Evolutionary conservation across 2,329 filamentous ascomycete genomes (phyloP).

Genomic region (Ascomycota sp.): DNA sequence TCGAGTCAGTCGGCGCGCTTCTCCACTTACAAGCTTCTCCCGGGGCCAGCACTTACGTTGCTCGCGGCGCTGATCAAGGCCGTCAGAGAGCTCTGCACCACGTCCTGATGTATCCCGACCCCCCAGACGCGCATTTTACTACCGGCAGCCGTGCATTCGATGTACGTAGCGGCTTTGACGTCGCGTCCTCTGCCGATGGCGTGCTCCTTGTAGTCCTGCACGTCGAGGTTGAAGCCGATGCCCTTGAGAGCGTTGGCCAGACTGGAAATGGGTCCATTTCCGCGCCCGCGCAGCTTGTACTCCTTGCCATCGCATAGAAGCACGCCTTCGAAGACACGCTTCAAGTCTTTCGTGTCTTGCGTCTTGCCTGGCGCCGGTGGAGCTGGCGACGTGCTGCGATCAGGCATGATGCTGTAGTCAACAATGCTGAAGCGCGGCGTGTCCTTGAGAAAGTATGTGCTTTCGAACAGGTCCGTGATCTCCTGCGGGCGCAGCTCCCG

Average conservation of each 20-base stretch:
- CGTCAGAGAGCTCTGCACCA: slow-evolving; percentile 73
- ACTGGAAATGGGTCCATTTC: slow-evolving; percentile 80
- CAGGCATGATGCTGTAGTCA: slow-evolving; percentile 78
- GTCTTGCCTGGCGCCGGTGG: slow-evolving; percentile 49
- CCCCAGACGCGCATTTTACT: slow-evolving; percentile 65
- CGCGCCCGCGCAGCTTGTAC: slow-evolving; percentile 56
- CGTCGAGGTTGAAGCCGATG: slow-evolving; percentile 72
- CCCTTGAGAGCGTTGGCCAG: slow-evolving; percentile 61
- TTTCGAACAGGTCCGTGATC: slow-evolving; percentile 73
- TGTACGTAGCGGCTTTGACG: slow-evolving; percentile 88
- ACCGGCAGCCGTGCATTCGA: slow-evolving; percentile 58
- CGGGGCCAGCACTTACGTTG: slow-evolving; percentile 43
- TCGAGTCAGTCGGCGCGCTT: slow-evolving; percentile 1
- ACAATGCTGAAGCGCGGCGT: slow-evolving; percentile 74
- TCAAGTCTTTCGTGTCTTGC: slow-evolving; percentile 56
- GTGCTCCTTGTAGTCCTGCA: slow-evolving; percentile 92
- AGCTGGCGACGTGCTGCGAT: slow-evolving; percentile 57
- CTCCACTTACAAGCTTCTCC: no score
- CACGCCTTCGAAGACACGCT: slow-evolving; percentile 68
- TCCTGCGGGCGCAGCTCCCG: slow-evolving; percentile 70
- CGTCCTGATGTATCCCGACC: slow-evolving; percentile 32
- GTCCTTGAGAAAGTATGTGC: slow-evolving; percentile 64
- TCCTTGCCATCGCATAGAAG: slow-evolving; percentile 66
- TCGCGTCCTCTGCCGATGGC: slow-evolving; percentile 63
- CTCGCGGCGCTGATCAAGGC: slow-evolving; percentile 70